Conservation (phyloP, 345 rosid species). For the Rhodamnia argentea region DNA sequence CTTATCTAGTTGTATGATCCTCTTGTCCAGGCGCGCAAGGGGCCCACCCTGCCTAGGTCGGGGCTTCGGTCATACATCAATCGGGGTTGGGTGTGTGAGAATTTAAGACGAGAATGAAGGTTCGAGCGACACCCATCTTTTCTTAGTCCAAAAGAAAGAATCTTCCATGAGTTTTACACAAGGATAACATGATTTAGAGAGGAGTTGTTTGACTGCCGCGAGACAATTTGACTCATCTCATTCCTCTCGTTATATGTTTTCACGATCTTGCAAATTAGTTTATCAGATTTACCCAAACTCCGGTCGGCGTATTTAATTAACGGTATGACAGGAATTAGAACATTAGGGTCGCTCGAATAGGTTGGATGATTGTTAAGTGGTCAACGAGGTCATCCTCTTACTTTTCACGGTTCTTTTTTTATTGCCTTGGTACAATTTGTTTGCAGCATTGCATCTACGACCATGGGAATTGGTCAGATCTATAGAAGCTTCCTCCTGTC, state of each 20-base stretch:
- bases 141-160: neutral
- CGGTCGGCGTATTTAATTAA: neutral
- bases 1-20: neutral
- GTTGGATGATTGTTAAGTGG: neutral
- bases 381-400: neutral
- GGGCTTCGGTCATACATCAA: neutral
- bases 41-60: neutral
- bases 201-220: neutral
- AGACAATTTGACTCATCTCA: neutral
- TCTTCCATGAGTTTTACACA: neutral
- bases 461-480: neutral
- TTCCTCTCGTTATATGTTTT: neutral
- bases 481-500: neutral
- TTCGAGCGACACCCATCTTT: neutral
- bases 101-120: neutral
- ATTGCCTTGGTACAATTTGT: neutral
- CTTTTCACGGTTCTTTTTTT: neutral
- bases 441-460: neutral
- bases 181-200: neutral
- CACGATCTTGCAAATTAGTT: neutral
- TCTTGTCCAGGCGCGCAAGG: neutral
- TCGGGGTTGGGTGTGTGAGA: too few species aligned
- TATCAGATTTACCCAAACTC: neutral
- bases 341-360: neutral
- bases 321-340: neutral